phyloP scores from a whole-genome alignment of 1,284 basidiomycete genomes.

The Microbotryomycetes sp. region DNA sequence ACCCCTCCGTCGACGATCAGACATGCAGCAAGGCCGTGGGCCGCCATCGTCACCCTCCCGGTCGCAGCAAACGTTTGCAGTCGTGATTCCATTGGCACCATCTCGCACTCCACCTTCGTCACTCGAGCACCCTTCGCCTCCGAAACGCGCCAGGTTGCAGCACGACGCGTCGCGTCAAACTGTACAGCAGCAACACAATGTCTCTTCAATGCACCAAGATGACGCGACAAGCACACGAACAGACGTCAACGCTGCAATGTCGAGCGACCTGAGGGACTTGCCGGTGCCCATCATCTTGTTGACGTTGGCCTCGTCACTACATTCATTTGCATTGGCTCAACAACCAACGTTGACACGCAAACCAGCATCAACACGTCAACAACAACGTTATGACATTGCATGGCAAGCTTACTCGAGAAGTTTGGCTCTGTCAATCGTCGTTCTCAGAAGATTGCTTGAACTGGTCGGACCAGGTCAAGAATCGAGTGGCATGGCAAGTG shows the following conservation, averaged over 20 bases:
- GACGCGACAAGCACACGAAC: neutral
- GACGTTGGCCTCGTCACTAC: slow-evolving; percentile 12
- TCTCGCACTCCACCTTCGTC: neutral
- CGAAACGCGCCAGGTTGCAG: neutral
- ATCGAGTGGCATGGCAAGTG: neutral
- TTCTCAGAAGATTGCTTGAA: slow-evolving; percentile 1
- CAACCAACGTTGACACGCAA: slow-evolving; percentile 11
- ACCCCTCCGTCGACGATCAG: no score
- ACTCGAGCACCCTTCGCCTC: neutral
- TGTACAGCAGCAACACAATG: no score
- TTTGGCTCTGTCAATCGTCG: neutral
- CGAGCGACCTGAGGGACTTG: neutral
- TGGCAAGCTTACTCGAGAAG: slow-evolving; percentile 8
- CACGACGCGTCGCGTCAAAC: neutral
- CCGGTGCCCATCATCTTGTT: slow-evolving; percentile 5
- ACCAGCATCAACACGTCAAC: slow-evolving; percentile 6
- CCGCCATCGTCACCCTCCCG: no score
- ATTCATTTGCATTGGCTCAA: slow-evolving; percentile 1
- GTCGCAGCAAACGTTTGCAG: no score
- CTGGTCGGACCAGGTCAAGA: slow-evolving; percentile 3
- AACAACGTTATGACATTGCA: slow-evolving; percentile 1
- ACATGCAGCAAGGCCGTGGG: no score
- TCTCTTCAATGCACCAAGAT: neutral
- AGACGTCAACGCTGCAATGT: neutral
- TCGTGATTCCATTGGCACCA: no score